A percentile compares a stretch with the other conserved stretches of the same genome.
Evolutionary conservation across 805 yeast genomes (phyloP).

Genomic region (fission yeast (Schizosaccharomyces pombe)): DNA sequence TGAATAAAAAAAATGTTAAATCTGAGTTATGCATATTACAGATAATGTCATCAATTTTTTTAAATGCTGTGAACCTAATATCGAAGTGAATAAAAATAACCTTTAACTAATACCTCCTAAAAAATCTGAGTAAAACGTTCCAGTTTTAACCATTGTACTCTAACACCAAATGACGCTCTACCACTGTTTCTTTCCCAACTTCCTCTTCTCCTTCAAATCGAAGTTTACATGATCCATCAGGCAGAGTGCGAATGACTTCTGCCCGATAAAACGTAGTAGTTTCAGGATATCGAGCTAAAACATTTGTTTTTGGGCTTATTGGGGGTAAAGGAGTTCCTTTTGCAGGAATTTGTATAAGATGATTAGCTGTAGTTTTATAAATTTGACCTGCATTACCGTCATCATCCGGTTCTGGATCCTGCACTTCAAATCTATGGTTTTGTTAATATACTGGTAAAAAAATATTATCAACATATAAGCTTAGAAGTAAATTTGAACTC

Average conservation of each 20-base stretch:
- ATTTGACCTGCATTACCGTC: conserved; percentile 47
- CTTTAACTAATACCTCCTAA: too few relatives aligned
- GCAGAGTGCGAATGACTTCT: conserved; percentile 52
- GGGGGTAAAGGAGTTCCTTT: conserved; percentile 21
- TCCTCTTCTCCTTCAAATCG: conserved; percentile 95
- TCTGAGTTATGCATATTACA: too few relatives aligned
- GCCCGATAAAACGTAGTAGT: conserved; percentile 95
- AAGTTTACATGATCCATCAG: conserved; percentile 55
- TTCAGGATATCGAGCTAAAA: conserved; percentile 85
- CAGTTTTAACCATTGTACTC: conserved; percentile 12
- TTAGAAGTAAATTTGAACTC: conserved; percentile 9
- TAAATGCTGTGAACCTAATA: too few relatives aligned
- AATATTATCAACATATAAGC: not conserved
- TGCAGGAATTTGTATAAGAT: conserved; percentile 44
- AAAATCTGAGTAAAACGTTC: not conserved
- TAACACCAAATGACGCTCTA: conserved; percentile 58
- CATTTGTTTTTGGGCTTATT: conserved; percentile 57
- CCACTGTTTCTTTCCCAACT: conserved; percentile 84
- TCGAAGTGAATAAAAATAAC: too few relatives aligned
- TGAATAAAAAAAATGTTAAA: too few relatives aligned
- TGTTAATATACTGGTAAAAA: too few relatives aligned
- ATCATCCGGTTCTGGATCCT: conserved; percentile 95
- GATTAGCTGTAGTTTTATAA: not conserved
- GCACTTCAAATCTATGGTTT: conserved; percentile 44
- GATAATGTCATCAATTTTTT: too few relatives aligned